Base-by-base conservation (phyloP, 192 early-diverging fungal species). In the Rhizophagus prolifer region DNA sequence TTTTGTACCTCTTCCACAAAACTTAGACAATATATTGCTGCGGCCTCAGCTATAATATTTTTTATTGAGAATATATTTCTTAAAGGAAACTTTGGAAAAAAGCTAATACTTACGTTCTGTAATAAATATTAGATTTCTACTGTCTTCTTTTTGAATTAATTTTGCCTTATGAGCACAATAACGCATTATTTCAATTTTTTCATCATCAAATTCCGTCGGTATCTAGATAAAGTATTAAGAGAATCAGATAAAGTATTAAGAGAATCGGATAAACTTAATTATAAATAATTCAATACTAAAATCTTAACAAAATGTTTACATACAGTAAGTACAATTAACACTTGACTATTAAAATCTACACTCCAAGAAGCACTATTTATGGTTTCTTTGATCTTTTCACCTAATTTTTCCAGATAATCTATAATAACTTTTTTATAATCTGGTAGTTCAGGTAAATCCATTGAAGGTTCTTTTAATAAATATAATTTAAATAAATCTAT, bases 401-500 rank as follows among this genome's bases (percentile, higher is more conserved):
- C 30, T 34, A 72, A 30, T 72, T 58, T 19, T 58, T 38, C 2
- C 10, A 72, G 26, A 72, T 72, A 72, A 58, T 72, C 70, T n/a
- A 12, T 58, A 16, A 72, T 72, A 3, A 46, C 50, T 30, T 26
- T 71, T 50, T 58, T 47, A 54, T 54, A 58, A 25, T 54, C 26
- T 13, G 44, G 23, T 7, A 9, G 2, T 12, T 19, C 5, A 30
- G 41, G 41, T 21, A 26, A 2, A 16, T 58, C 12, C 47, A 50
- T 50, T n/a, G 46, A 26, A 23, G 31, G 10, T 23, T 31, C 46
- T 8, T 26, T 14, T 9, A 47, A 16, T 36, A 66, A 21, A 21
- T 16, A 31, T 2, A 72, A 50, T 72, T 72, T 72, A 72, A 72
- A 72, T 34, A 72, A 58, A 23, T 72, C 50, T 6, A 54, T 4